Conservation (phyloP, 2,329 filamentous ascomycete genomes). For the Xylariaceae sp. region DNA sequence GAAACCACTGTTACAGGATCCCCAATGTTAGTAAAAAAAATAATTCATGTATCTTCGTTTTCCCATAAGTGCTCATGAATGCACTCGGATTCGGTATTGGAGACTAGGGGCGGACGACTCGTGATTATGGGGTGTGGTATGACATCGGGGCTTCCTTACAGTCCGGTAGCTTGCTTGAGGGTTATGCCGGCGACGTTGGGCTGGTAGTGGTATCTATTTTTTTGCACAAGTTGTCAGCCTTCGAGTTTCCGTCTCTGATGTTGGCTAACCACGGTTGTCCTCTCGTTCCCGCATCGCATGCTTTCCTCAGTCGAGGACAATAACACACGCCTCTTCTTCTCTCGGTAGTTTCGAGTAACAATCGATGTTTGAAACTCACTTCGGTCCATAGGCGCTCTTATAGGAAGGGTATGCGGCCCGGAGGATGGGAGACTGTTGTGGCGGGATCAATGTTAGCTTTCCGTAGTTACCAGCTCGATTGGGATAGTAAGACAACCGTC, state of each 20-base stretch:
- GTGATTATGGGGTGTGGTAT: not conserved
- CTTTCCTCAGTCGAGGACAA: not conserved
- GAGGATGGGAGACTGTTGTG: constrained; percentile 43
- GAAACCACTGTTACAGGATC: constrained; percentile 41
- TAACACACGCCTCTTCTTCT: not conserved
- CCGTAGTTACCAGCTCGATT: too few relatives aligned
- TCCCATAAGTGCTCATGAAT: too few relatives aligned
- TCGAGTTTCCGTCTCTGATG: not conserved
- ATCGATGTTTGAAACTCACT: constrained; percentile 45
- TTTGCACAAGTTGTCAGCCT: constrained; percentile 14
- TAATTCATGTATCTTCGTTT: too few relatives aligned
- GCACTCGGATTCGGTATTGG: too few relatives aligned
- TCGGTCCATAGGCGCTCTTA: constrained; percentile 62
- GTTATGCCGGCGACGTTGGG: constrained; percentile 53
- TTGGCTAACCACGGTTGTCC: constrained; percentile 1
- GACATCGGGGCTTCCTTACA: constrained; percentile 44
- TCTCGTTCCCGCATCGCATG: not conserved
- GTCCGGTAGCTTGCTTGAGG: constrained; percentile 40
- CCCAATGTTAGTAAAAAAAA: constrained; percentile 12
- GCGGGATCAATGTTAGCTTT: too few relatives aligned
- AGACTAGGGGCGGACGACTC: too few relatives aligned
- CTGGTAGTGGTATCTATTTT: constrained; percentile 57
- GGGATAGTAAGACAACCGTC: constrained; percentile 10
- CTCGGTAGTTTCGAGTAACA: not conserved
- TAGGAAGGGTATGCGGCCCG: constrained; percentile 42